A percentile compares a stretch with the other conserved stretches of the same genome.
These are phyloP conservation scores for Penicillium vulpinum DNA, from an alignment of 2,329 filamentous ascomycete species.

Conservation along the genomic window DNA sequence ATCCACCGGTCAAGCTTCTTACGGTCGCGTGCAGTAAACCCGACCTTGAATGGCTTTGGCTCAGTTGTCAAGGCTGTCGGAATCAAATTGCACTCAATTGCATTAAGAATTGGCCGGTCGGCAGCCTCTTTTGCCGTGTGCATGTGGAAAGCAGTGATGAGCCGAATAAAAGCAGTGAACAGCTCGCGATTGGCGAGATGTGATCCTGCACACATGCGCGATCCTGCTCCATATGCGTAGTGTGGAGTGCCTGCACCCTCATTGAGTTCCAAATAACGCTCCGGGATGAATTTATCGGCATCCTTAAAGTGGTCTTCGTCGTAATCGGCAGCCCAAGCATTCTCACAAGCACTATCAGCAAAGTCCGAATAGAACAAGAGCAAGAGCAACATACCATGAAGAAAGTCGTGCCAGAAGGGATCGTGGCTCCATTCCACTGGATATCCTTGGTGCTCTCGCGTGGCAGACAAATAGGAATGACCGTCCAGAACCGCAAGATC, in stretches of 20 bases:
- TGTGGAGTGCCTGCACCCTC: conserved; percentile 58
- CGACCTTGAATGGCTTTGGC: conserved; percentile 63
- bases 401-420: conserved; percentile 75
- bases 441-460: conserved; percentile 72
- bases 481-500: conserved; percentile 73
- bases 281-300: conserved; percentile 65
- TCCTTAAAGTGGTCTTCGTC: conserved; percentile 67
- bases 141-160: conserved; percentile 61
- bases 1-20: conserved; percentile 55
- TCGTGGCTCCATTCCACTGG: conserved; percentile 63
- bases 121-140: conserved; percentile 47
- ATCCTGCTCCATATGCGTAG: conserved; percentile 63
- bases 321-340: conserved; percentile 73
- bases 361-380: background rate
- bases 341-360: conserved; percentile 43
- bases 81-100: conserved; percentile 58
- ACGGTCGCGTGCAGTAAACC: conserved; percentile 53
- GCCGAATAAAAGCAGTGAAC: conserved; percentile 60
- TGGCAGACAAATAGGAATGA: conserved; percentile 76
- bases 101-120: conserved; percentile 57
- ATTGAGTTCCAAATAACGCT: conserved; percentile 63
- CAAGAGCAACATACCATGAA: conserved; percentile 60
- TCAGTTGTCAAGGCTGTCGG: conserved; percentile 62
- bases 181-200: conserved; percentile 65
- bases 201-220: conserved; percentile 63